Conservation (phyloP, 257 asterid genomes). For the Nicotiana tomentosiformis region DNA sequence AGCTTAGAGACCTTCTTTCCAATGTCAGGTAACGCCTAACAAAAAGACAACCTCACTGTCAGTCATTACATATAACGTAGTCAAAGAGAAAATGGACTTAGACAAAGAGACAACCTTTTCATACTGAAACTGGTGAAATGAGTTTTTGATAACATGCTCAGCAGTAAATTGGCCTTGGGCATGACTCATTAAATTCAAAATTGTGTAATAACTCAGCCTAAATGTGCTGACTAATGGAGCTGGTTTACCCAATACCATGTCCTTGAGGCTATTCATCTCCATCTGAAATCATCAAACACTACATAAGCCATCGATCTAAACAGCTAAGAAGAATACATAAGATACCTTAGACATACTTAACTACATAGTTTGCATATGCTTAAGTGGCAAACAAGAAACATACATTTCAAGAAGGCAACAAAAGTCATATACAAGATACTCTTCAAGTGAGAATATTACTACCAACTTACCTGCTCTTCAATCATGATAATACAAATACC, state of each 20-base stretch:
- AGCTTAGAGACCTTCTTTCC: constrained; percentile 70
- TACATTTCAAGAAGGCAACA: constrained; percentile 1
- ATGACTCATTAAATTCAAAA: constrained; percentile 91
- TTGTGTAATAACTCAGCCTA: constrained; percentile 92
- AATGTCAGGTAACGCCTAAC: constrained; percentile 85
- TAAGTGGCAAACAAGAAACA: neutral
- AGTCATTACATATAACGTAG: constrained; percentile 13
- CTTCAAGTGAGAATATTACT: neutral
- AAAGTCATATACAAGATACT: neutral
- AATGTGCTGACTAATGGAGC: constrained; percentile 97
- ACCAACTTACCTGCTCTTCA: constrained; percentile 65
- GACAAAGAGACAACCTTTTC: constrained; percentile 57
- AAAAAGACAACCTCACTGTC: constrained; percentile 18
- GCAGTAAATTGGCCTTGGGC: constrained; percentile 98
- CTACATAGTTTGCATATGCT: neutral
- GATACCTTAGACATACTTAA: neutral
- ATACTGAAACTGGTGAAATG: constrained; percentile 95
- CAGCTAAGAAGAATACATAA: neutral
- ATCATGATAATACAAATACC: constrained; percentile 96
- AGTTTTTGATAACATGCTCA: constrained; percentile 89
- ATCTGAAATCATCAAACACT: constrained; percentile 41
- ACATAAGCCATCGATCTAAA: neutral
- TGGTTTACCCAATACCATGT: constrained; percentile 97
- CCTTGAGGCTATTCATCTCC: constrained; percentile 95
- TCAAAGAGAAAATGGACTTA: neutral